Conservation (phyloP, 441 rosid genomes). For the Macaranga tanarius region DNA sequence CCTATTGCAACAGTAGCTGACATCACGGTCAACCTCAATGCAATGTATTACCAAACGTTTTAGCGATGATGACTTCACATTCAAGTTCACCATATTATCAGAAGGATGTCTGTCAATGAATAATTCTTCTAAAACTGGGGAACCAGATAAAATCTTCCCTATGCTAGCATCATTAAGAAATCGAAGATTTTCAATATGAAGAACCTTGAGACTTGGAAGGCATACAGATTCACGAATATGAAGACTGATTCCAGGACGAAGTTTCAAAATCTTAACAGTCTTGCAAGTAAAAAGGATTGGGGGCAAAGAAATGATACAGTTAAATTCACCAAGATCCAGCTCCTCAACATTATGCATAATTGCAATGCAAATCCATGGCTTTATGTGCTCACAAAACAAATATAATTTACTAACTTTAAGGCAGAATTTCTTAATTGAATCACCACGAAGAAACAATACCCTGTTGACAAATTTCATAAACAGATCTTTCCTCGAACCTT, state of each 20-base stretch:
- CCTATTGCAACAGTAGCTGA: too few species aligned
- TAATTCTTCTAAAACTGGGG: conserved; percentile 11
- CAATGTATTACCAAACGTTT: background rate
- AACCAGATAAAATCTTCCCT: background rate
- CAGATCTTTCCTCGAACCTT: too few species aligned
- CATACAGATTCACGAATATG: background rate
- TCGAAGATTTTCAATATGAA: background rate
- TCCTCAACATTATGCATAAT: conserved; percentile 1
- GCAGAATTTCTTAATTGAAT: background rate
- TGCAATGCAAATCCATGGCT: conserved; percentile 7
- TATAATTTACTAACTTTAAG: background rate
- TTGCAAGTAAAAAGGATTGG: background rate
- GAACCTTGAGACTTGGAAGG: conserved; percentile 4
- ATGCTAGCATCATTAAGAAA: background rate
- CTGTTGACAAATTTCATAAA: background rate
- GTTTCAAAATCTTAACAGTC: background rate
- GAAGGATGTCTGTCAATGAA: background rate
- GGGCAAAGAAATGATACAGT: background rate
- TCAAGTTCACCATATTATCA: background rate
- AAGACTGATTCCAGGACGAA: background rate
- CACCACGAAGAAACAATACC: background rate
- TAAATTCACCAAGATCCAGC: background rate
- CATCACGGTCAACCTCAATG: too few species aligned
- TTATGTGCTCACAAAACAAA: too few species aligned
- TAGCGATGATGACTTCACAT: background rate